Evolutionary conservation across 345 rosid genomes (phyloP).

Genomic region (Sapria himalayana): DNA sequence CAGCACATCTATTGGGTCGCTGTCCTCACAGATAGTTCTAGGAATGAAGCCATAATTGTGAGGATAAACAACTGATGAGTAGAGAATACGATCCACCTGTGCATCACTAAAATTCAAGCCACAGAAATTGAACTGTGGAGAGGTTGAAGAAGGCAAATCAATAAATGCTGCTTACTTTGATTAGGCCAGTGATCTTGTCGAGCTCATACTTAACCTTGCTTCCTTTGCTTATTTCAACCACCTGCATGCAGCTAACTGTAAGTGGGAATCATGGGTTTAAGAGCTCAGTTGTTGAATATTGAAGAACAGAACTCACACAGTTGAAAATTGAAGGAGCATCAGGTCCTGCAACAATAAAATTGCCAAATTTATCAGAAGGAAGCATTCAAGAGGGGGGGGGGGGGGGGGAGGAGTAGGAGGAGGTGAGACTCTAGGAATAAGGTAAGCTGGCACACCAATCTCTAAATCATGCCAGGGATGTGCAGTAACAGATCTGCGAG

Average conservation of each 20-base stretch:
- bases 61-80: constrained; percentile 96
- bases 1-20: constrained; percentile 94
- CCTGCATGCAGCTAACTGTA: no score
- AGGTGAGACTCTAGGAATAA: no score
- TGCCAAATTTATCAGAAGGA: neutral
- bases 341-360: constrained; percentile 38
- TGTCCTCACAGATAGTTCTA: constrained; percentile 85
- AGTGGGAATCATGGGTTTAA: no score
- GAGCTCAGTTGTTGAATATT: no score
- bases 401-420: no score
- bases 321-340: constrained; percentile 77
- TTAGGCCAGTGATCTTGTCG: constrained; percentile 78
- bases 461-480: constrained; percentile 97
- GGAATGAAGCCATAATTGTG: constrained; percentile 99
- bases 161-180: no score
- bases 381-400: neutral
- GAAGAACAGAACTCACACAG: constrained; percentile 34
- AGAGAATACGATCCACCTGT: constrained; percentile 88
- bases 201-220: constrained; percentile 96
- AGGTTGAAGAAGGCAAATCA: constrained; percentile 4
- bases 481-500: constrained; percentile 59
- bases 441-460: constrained; percentile 59
- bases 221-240: constrained; percentile 85
- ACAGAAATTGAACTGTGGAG: neutral
- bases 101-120: neutral